These are phyloP conservation scores for Aspergillus pseudoterreus DNA, from an alignment of 2,329 filamentous ascomycete genomes.

Conservation along the genomic window DNA sequence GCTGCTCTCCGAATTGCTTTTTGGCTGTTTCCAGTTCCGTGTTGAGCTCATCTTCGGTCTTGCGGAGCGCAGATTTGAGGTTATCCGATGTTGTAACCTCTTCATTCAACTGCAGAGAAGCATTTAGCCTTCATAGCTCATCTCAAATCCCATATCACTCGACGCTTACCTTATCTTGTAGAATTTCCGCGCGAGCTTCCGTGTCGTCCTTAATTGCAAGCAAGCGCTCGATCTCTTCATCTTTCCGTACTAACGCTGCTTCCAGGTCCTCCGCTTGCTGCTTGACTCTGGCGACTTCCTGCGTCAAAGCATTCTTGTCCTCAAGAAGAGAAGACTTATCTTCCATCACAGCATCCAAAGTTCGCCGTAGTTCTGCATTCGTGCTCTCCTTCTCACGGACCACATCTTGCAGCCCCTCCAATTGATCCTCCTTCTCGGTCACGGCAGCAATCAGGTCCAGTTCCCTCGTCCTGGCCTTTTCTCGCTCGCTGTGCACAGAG, in stretches of 20 bases:
- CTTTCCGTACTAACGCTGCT: constrained; percentile 19
- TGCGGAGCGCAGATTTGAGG: constrained; percentile 18
- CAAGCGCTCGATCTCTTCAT: constrained; percentile 22
- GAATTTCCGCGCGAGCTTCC: constrained; percentile 11
- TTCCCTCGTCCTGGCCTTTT: constrained; percentile 35
- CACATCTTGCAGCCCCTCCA: constrained; percentile 41
- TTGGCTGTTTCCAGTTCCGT: constrained; percentile 18
- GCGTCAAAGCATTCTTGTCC: constrained; percentile 17
- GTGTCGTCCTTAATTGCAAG: constrained; percentile 18
- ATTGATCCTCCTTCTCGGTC: constrained; percentile 43
- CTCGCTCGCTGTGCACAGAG: constrained; percentile 20
- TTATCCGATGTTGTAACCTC: constrained; percentile 19
- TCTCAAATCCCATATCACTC: not conserved
- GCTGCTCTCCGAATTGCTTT: constrained; percentile 18
- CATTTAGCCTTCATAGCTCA: constrained; percentile 6
- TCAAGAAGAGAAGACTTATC: constrained; percentile 22
- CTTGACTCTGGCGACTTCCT: constrained; percentile 22
- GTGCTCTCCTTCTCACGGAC: constrained; percentile 22
- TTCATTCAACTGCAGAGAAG: constrained; percentile 19
- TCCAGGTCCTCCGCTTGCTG: constrained; percentile 19
- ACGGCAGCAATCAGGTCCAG: constrained; percentile 40
- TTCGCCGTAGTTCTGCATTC: constrained; percentile 17
- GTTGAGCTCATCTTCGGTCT: constrained; percentile 17
- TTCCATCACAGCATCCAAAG: constrained; percentile 19
- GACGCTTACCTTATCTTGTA: constrained; percentile 23